Evolutionary conservation across 306 rosid species (phyloP), one percentile per base, ranked within the genome.

Genomic region (Lathyrus aphaca): DNA sequence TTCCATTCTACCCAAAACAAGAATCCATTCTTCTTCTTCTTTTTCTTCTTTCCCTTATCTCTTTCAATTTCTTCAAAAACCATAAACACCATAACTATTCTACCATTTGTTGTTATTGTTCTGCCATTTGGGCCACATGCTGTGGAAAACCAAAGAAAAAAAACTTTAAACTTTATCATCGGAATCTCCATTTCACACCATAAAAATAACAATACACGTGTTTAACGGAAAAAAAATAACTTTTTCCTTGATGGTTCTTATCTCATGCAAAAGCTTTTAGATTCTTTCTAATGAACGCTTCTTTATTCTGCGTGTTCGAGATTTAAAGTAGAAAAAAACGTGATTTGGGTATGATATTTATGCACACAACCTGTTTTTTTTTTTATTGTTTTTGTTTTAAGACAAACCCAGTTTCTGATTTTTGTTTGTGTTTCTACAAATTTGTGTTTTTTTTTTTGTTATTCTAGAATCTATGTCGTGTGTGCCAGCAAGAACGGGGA

Each of bases 401-500:
- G 23, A 56, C 27, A 39, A 51, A 51, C 62, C 62, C 51, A n/a
- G 12, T 35, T 49, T 72, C 45, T 51, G 12, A 40, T 63, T 65
- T 25, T 25, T 25, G 4, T 25, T 25, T 25, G 29, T 25, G 4
- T 74, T 70, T 15, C 9, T 75, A 60, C 51, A 66, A 71, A 71
- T 66, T 40, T 11, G 3, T 25, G 14, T 55, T 69, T 42, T 71
- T 72, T 40, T 7, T 21, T 23, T 58, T 27, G 42, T 44, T 60
- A 35, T 8, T 10, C 8, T 63, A 48, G 69, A 73, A 65, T n/a
- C 74, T 50, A 86, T 90, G 95, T 83, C 92, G 8, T 78, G 74
- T 45, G 65, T 74, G 15, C 46, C 61, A 44, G 91, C 88, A 40
- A 71, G 97, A 77, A 86, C 82, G 10, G 97, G 97, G 38, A 61